Base-by-base conservation (phyloP, 257 asterid genomes). In the Lycium ferocissimum region DNA sequence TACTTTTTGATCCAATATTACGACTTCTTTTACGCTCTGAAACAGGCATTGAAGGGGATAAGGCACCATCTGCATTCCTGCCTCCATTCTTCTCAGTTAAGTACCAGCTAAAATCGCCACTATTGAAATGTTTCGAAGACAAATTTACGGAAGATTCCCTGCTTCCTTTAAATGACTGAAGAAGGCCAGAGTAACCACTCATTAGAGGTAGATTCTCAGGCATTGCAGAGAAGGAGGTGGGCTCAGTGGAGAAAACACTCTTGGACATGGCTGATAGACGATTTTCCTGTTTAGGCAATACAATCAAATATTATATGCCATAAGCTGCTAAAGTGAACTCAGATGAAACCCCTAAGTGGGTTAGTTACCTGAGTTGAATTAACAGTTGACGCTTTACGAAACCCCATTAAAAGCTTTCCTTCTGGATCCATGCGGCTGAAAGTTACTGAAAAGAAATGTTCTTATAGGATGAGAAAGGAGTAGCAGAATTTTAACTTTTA, bases 361-460 rank as follows among this genome's bases (percentile, higher is more conserved):
- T 9, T 80, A 85, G 37, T 80, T 87, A 94, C 97, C 97, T 92
- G 95, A 85, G 85, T 66, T 9, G 91, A 81, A 81, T 87, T 85
- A 84, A 62, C 84, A 80, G 61, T 87, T 79, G 98, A 91, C 85
- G 99, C 98, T 91, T 95, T 96, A 33, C 99, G 93, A 84, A 94
- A 96, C 81, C 99, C 99, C 98, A 96, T 95, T 85, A 96, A 86
- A 81, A 96, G 97, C 89, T 94, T 96, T 83, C 98, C 98, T 87
- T 90, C 98, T 11, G 99, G 99, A 87, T 96, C 98, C 97, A 96
- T 96, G 80, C 98, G 99, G 83, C 99, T 96, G 90, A 96, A 96
- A 47, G 97, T 96, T 79, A 96, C 99, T 96, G 98, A 80, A 85
- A 90, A 83, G 70, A 76, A 18, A 86, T 38, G 79, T 63, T 51